Conservation (phyloP, 345 rosid species). For the Bruguiera gymnorhiza region DNA sequence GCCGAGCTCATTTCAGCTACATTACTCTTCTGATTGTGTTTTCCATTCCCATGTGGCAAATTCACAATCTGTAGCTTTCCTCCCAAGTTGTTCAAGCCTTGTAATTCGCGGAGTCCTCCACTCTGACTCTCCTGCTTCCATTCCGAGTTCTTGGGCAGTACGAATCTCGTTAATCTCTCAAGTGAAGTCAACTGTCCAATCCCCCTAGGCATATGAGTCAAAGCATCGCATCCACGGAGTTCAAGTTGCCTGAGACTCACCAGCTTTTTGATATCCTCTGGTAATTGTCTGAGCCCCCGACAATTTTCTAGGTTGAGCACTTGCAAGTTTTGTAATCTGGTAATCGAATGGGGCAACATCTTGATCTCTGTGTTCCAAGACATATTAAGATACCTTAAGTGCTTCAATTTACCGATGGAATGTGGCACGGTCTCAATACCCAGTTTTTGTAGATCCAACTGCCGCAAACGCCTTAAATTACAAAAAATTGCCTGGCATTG, state of each 20-base stretch:
- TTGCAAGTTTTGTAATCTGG: conserved; percentile 14
- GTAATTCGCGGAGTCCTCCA: conserved; percentile 17
- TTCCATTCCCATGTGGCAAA: not conserved
- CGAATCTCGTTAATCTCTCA: no score
- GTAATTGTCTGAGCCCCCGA: not conserved
- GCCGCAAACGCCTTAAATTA: not conserved
- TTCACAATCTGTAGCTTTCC: conserved; percentile 3
- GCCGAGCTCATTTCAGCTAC: not conserved
- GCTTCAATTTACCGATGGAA: conserved; percentile 16
- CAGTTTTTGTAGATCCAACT: no score
- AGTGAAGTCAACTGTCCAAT: conserved; percentile 23
- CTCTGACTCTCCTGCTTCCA: not conserved
- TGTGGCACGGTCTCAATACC: conserved; percentile 15
- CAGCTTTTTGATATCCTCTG: conserved; percentile 7
- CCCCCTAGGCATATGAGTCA: conserved; percentile 24
- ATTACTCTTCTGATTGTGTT: not conserved
- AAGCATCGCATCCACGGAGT: not conserved
- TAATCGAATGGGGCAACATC: not conserved
- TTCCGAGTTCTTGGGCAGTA: no score
- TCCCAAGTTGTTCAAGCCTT: conserved; percentile 15
- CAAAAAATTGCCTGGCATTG: no score
- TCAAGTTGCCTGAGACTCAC: conserved; percentile 5
- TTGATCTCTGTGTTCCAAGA: not conserved
- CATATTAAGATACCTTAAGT: conserved; percentile 25
- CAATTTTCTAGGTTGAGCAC: not conserved